These are phyloP conservation scores for Trichoderma parareesei DNA, from an alignment of 495 filamentous ascomycete species.

Conservation along the genomic window DNA sequence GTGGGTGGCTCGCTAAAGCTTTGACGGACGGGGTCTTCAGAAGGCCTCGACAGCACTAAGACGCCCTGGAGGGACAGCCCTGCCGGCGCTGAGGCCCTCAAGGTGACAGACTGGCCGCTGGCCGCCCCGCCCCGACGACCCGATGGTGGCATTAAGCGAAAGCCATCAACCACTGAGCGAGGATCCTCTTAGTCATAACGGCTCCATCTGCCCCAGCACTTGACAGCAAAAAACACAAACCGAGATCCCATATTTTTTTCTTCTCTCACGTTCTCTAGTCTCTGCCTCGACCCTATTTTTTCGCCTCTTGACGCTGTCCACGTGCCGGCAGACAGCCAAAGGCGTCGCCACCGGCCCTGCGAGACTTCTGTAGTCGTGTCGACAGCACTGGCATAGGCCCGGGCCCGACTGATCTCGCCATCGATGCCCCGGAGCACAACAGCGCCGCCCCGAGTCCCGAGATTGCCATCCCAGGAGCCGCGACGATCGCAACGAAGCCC, in stretches of 20 bases:
- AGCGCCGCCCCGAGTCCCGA: slow-evolving; percentile 5
- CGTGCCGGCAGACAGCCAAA: neutral
- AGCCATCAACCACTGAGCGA: neutral
- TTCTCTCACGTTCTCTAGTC: neutral
- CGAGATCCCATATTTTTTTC: neutral
- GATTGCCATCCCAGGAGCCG: neutral
- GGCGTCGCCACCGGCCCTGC: neutral
- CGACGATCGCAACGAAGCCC: neutral
- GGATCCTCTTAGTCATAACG: slow-evolving; percentile 6
- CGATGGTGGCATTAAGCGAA: neutral
- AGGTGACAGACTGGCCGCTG: neutral
- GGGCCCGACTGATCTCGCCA: slow-evolving; percentile 1
- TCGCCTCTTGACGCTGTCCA: neutral
- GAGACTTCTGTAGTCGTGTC: neutral
- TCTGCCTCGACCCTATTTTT: neutral
- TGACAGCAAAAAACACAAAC: neutral
- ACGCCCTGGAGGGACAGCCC: too few relatives aligned
- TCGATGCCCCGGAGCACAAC: slow-evolving; percentile 2
- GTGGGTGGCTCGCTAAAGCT: slow-evolving; percentile 5
- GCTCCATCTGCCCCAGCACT: neutral
- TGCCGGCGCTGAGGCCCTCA: too few relatives aligned
- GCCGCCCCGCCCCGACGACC: slow-evolving; percentile 5
- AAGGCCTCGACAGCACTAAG: too few relatives aligned
- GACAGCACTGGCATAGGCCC: neutral
- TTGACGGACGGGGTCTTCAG: slow-evolving; percentile 1